phyloP scores from a whole-genome alignment of 1,284 basidiomycete genomes.

The Gomphus sp. region DNA sequence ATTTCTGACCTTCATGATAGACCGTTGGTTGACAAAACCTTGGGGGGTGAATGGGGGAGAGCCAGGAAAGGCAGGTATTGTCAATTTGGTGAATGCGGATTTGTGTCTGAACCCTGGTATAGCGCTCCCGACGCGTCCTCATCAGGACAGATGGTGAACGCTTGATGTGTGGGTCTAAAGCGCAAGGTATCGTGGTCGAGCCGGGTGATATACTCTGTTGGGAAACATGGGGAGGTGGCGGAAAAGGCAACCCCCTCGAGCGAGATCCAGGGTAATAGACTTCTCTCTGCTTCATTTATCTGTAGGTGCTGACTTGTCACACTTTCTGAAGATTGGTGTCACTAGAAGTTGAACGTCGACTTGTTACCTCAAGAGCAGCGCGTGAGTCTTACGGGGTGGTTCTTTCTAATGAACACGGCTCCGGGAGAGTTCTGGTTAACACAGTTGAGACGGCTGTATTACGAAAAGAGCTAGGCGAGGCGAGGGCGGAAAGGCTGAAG shows the following conservation, averaged over 20 bases:
- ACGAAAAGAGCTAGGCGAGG: neutral
- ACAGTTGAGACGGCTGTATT: neutral
- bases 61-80: slow-evolving; percentile 13
- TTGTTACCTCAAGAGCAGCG: slow-evolving; percentile 16
- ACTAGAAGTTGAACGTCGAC: slow-evolving; percentile 21
- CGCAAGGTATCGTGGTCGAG: slow-evolving; percentile 15
- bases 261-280: slow-evolving; percentile 14
- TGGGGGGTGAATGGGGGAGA: slow-evolving; percentile 26
- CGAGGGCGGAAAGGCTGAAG: neutral
- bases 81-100: neutral
- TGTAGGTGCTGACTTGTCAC: neutral
- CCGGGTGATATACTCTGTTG: slow-evolving; percentile 23
- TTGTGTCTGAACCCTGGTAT: neutral
- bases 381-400: slow-evolving; percentile 18
- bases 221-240: slow-evolving; percentile 23
- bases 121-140: slow-evolving; percentile 21
- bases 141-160: slow-evolving; percentile 17
- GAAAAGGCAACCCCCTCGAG: slow-evolving; percentile 19
- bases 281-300: neutral
- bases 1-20: slow-evolving; percentile 8
- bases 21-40: slow-evolving; percentile 25
- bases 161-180: slow-evolving; percentile 19
- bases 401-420: slow-evolving; percentile 14
- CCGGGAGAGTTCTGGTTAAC: slow-evolving; percentile 8
- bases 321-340: slow-evolving; percentile 16